Evolutionary conservation across 345 rosid genomes (phyloP).

Genomic region (Streptanthus diversifolius): DNA sequence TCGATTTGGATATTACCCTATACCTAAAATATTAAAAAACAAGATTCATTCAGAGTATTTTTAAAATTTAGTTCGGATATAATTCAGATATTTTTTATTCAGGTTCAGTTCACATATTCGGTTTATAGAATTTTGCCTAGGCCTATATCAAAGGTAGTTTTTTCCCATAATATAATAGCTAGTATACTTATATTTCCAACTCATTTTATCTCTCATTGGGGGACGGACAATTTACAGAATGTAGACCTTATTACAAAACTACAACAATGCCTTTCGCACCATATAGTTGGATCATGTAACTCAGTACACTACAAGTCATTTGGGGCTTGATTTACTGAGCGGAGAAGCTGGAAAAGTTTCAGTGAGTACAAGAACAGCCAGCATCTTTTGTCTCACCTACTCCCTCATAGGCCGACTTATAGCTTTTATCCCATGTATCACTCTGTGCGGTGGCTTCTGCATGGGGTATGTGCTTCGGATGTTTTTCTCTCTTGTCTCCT

Average conservation of each 20-base stretch:
- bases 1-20: too few relatives aligned
- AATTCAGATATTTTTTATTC: too few relatives aligned
- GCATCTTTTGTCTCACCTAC: slow-evolving; percentile 26
- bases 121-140: too few relatives aligned
- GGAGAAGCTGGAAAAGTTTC: slow-evolving; percentile 8
- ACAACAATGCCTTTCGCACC: background rate
- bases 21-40: too few relatives aligned
- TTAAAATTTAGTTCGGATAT: too few relatives aligned
- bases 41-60: too few relatives aligned
- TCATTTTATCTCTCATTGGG: background rate
- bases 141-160: too few relatives aligned
- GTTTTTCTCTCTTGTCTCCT: slow-evolving; percentile 93
- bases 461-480: slow-evolving; percentile 84
- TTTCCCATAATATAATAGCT: too few relatives aligned
- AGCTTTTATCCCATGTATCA: slow-evolving; percentile 75
- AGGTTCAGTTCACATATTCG: too few relatives aligned
- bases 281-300: background rate
- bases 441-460: slow-evolving; percentile 45
- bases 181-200: background rate
- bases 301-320: background rate
- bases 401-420: slow-evolving; percentile 44
- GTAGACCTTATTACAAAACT: slow-evolving; percentile 7
- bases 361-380: slow-evolving; percentile 59
- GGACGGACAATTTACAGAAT: background rate
- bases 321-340: background rate